phyloP scores from a whole-genome alignment of 2,329 filamentous ascomycete genomes.

The Fusarium ramigenum region DNA sequence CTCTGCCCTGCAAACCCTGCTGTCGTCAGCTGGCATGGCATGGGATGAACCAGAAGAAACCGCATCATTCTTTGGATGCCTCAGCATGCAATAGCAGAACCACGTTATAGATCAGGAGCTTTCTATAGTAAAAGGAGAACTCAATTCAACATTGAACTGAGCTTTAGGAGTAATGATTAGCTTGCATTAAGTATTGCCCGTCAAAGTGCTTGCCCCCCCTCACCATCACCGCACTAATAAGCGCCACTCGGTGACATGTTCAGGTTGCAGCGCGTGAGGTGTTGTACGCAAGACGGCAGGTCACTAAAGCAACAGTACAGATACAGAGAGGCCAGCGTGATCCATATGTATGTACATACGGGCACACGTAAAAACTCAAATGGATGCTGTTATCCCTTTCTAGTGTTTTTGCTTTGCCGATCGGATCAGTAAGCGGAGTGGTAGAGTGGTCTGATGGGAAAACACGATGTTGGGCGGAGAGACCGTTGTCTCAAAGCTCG shows the following conservation, averaged over 20 bases:
- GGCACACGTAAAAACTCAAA: not conserved
- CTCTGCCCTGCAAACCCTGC: not conserved
- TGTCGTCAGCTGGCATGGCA: constrained; percentile 12
- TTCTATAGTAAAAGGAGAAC: not conserved
- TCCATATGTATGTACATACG: not conserved
- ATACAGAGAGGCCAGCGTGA: not conserved
- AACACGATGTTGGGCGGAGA: not conserved
- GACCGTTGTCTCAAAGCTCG: constrained; percentile 8
- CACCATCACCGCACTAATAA: constrained; percentile 1
- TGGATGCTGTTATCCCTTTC: not conserved
- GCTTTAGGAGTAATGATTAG: not conserved
- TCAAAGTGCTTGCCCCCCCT: not conserved
- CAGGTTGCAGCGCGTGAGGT: not conserved
- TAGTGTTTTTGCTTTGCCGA: not conserved
- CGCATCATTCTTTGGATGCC: not conserved
- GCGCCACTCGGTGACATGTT: not conserved
- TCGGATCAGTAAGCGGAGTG: not conserved
- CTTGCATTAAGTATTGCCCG: not conserved
- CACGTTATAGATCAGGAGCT: not conserved
- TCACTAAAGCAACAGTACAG: not conserved
- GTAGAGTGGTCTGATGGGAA: constrained; percentile 1
- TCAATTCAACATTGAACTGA: not conserved
- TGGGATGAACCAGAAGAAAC: constrained; percentile 8
- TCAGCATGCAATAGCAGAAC: not conserved
- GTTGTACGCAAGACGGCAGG: not conserved